phyloP scores from a whole-genome alignment of 2,329 filamentous ascomycete species.

The Neonectria coccinea region DNA sequence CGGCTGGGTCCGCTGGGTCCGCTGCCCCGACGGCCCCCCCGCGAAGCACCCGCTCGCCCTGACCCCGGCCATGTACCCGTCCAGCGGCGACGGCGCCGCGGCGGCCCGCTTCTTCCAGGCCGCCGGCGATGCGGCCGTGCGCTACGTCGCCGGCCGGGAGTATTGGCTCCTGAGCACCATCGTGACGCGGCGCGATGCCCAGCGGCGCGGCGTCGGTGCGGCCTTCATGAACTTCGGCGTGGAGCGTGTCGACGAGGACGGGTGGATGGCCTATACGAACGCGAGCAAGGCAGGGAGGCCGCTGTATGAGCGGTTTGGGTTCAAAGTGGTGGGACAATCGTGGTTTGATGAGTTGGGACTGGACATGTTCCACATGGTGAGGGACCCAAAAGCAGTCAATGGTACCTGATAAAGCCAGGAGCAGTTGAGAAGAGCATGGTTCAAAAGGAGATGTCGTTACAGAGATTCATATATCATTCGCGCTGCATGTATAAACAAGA shows the following conservation, averaged over 20 bases:
- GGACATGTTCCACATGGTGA: slow-evolving; percentile 49
- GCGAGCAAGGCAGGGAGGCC: slow-evolving; percentile 41
- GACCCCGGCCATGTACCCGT: slow-evolving; percentile 40
- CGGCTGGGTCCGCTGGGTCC: slow-evolving; percentile 53
- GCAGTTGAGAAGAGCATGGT: no score
- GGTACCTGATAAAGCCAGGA: background rate
- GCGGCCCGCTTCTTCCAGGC: slow-evolving; percentile 57
- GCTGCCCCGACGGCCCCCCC: slow-evolving; percentile 37
- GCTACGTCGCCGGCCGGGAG: slow-evolving; percentile 42
- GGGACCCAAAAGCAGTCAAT: slow-evolving; percentile 27
- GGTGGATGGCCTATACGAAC: slow-evolving; percentile 46
- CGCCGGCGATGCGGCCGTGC: slow-evolving; percentile 39
- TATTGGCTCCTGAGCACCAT: slow-evolving; percentile 52
- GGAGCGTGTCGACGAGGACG: slow-evolving; percentile 46
- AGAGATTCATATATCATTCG: background rate
- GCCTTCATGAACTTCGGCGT: slow-evolving; percentile 50
- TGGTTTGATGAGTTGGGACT: slow-evolving; percentile 38
- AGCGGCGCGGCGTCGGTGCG: slow-evolving; percentile 50
- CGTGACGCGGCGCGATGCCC: slow-evolving; percentile 47
- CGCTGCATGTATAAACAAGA: slow-evolving; percentile 29
- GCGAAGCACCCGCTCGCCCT: slow-evolving; percentile 36
- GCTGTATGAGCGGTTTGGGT: slow-evolving; percentile 49
- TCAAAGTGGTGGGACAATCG: slow-evolving; percentile 38
- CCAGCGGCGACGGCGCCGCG: slow-evolving; percentile 45
- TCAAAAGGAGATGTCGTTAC: background rate